A percentile compares a stretch with the other conserved stretches of the same genome.
These are phyloP conservation scores for Firmiana major DNA, from an alignment of 345 rosid species.

Conservation along the genomic window DNA sequence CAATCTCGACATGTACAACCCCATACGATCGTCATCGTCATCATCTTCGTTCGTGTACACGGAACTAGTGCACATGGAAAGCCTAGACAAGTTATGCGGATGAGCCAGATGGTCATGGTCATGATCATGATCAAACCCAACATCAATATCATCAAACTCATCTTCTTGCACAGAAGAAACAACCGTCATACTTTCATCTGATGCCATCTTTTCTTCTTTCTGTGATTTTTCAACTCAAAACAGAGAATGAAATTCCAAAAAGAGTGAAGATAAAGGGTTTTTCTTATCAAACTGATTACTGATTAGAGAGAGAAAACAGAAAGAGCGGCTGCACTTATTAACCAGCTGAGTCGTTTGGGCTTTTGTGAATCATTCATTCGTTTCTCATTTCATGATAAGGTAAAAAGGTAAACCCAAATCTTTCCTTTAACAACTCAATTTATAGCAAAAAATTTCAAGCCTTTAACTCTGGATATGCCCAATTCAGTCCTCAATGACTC, in stretches of 20 bases:
- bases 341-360: conserved; percentile 23
- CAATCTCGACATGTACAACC: conserved; percentile 35
- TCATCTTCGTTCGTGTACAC: conserved; percentile 47
- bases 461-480: conserved; percentile 9
- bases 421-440: neutral
- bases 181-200: conserved; percentile 36
- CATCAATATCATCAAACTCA: conserved; percentile 49
- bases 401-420: conserved; percentile 13
- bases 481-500: conserved; percentile 13
- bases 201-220: conserved; percentile 32
- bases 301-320: conserved; percentile 3
- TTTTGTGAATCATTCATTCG: conserved; percentile 26
- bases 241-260: neutral
- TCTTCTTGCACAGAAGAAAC: conserved; percentile 31
- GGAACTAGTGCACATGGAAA: conserved; percentile 68
- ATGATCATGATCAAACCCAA: conserved; percentile 35
- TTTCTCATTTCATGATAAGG: conserved; percentile 18
- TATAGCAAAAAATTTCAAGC: conserved; percentile 13
- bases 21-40: conserved; percentile 26
- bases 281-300: neutral
- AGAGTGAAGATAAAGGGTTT: neutral
- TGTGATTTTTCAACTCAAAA: neutral
- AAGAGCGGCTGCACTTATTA: neutral
- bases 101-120: conserved; percentile 37
- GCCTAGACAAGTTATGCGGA: conserved; percentile 46